Base-by-base conservation (phyloP, 192 early-diverging fungal species). In the Entomortierella chlamydospora region DNA sequence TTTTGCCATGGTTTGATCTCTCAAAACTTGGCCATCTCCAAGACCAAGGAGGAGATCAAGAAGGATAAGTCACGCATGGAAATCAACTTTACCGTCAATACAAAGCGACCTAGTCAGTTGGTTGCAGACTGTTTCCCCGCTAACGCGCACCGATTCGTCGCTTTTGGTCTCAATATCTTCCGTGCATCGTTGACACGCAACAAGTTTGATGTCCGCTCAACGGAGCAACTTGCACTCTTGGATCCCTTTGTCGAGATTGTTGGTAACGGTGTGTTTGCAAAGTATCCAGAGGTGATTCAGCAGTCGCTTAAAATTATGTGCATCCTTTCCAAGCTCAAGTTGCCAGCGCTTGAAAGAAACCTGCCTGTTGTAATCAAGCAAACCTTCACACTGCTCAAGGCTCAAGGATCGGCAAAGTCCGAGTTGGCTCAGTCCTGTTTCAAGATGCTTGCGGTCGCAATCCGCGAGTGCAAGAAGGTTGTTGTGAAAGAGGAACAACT, bases 101-200 rank as follows among this genome's bases (percentile, higher is more conserved):
- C 92, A 20, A 90, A 90, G 62, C 87, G 93, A 22, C 87, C 91
- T 31, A 81, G 85, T 6, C 68, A 67, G 25, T 6, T 68, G 12
- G 81, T 91, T 49, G 79, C 89, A n/a, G 93, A 94, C 59, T 93
- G 93, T 61, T 93, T 94, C 74, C 86, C 90, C 31, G 88, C 89
- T 7, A 98, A 99, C 60, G 93, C 93, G 8, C 91, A 97, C 66
- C 83, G 93, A 10, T 98, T 99, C 83, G 92, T 98, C 50, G 88
- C 93, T 57, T 99, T 99, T 88, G 97, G 97, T 0, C 74, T 99
- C 23, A 86, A 87, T n/a, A 83, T 99, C 13, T 85, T 99, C 58
- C 84, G 94, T 29, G 83, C 88, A 0, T 88, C 90, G 0, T 72
- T 99, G 34, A 81, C 84, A 45, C 85, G 81, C 52, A 85, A 86